Conservation (phyloP, 306 rosid species). For the Lablab purpureus region DNA sequence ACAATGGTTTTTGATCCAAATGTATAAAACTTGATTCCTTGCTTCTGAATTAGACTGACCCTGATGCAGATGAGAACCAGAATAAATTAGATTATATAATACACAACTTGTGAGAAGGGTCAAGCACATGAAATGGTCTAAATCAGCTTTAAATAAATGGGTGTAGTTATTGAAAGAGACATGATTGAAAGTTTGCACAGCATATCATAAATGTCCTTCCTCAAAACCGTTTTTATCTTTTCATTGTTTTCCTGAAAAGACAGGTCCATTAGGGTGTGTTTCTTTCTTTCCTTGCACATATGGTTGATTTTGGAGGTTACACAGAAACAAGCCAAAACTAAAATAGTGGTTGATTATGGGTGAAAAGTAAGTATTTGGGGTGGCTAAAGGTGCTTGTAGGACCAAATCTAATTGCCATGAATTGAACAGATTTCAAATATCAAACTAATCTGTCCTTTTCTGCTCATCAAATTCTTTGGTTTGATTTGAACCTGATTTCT, state of each 20-base stretch:
- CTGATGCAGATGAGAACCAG: constrained; percentile 39
- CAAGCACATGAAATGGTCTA: constrained; percentile 55
- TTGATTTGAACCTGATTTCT: constrained; percentile 42
- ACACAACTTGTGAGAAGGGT: constrained; percentile 45
- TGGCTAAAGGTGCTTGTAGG: constrained; percentile 45
- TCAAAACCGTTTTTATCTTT: constrained; percentile 31
- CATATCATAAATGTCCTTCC: constrained; percentile 24
- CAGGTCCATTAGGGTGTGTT: constrained; percentile 42
- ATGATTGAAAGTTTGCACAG: constrained; percentile 6
- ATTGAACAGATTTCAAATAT: constrained; percentile 25
- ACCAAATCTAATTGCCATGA: constrained; percentile 46
- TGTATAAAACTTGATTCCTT: constrained; percentile 51
- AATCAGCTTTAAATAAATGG: constrained; percentile 48
- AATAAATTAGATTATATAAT: neutral
- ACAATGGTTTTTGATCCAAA: constrained; percentile 37
- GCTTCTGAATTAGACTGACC: constrained; percentile 47
- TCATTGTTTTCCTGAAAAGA: constrained; percentile 43
- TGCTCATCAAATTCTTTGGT: constrained; percentile 32
- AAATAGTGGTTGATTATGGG: constrained; percentile 45
- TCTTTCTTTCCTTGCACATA: constrained; percentile 1
- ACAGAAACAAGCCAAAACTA: constrained; percentile 37
- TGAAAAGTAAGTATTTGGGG: constrained; percentile 46
- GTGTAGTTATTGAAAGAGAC: constrained; percentile 56
- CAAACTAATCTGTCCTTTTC: constrained; percentile 42
- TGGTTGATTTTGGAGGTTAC: constrained; percentile 18